Conservation (phyloP, 805 yeast species). For the Candida loeiensis region DNA sequence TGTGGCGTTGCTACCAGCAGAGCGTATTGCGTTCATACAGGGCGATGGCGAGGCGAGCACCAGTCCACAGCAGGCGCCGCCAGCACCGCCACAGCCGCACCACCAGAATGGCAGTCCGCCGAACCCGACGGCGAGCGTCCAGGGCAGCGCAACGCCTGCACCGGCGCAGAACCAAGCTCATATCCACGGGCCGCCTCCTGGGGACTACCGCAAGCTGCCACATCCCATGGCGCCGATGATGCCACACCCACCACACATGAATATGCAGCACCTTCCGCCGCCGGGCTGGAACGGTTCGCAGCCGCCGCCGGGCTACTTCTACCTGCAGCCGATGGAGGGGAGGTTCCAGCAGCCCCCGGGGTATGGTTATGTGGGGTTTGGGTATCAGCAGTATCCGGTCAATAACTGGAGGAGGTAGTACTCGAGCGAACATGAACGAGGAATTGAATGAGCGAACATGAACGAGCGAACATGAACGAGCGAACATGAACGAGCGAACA, state of each 20-base stretch:
- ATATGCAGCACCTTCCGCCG: constrained; percentile 2
- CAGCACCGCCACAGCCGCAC: constrained; percentile 23
- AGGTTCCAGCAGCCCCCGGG: constrained; percentile 25
- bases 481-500: too few relatives aligned
- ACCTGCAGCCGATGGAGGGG: constrained; percentile 1
- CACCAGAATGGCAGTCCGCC: constrained; percentile 5
- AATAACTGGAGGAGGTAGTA: constrained; percentile 25
- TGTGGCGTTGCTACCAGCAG: constrained; percentile 40
- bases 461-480: too few relatives aligned
- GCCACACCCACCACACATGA: constrained; percentile 1
- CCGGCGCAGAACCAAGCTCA: not conserved
- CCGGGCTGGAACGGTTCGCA: constrained; percentile 1
- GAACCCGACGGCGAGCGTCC: not conserved
- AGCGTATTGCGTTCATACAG: constrained; percentile 37
- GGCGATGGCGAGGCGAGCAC: constrained; percentile 10
- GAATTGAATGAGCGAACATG: not conserved
- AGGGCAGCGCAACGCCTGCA: not conserved
- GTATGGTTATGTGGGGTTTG: constrained; percentile 24
- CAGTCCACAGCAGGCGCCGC: constrained; percentile 16
- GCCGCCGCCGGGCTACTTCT: constrained; percentile 2
- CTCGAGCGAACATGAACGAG: constrained; percentile 1
- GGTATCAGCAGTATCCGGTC: constrained; percentile 16
- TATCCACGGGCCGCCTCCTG: not conserved
- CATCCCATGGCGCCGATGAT: constrained; percentile 1
- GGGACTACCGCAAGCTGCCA: constrained; percentile 1